A percentile compares a stretch with the other conserved stretches of the same genome.
Evolutionary conservation across 2,329 filamentous ascomycete genomes (phyloP).

Genomic region (Xylaria sp.): DNA sequence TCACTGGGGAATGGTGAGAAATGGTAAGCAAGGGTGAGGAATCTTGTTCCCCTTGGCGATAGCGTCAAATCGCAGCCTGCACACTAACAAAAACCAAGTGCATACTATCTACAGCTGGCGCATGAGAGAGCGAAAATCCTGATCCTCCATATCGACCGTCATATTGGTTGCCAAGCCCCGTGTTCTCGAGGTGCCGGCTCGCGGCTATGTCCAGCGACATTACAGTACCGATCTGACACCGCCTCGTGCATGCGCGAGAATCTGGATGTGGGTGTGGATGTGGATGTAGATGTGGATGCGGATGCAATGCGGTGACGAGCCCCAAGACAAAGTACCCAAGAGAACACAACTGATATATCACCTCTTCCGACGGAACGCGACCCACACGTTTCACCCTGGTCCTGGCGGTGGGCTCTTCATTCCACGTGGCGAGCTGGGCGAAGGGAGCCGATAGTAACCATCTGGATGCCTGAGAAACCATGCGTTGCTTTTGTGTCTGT

Average conservation of each 20-base stretch:
- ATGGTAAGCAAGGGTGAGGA: background rate
- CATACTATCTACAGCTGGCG: no score
- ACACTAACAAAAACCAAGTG: no score
- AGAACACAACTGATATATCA: conserved; percentile 12
- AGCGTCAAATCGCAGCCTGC: no score
- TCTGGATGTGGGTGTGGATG: no score
- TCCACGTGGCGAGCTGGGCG: conserved; percentile 25
- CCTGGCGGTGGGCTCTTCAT: conserved; percentile 18
- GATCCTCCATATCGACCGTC: background rate
- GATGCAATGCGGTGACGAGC: background rate
- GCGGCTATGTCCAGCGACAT: background rate
- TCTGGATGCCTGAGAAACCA: conserved; percentile 4
- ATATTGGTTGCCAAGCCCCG: conserved; percentile 4
- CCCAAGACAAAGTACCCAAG: no score
- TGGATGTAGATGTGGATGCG: no score
- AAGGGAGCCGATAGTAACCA: conserved; percentile 10
- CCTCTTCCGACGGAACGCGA: background rate
- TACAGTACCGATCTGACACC: background rate
- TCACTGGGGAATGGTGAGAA: no score
- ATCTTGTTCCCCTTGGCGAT: no score
- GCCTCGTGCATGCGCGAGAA: background rate
- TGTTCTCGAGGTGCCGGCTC: background rate
- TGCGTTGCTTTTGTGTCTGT: background rate
- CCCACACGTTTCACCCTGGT: conserved; percentile 20
- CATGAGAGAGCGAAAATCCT: background rate